Evolutionary conservation across 805 yeast species (phyloP).

Genomic region (Candida peoriensis): DNA sequence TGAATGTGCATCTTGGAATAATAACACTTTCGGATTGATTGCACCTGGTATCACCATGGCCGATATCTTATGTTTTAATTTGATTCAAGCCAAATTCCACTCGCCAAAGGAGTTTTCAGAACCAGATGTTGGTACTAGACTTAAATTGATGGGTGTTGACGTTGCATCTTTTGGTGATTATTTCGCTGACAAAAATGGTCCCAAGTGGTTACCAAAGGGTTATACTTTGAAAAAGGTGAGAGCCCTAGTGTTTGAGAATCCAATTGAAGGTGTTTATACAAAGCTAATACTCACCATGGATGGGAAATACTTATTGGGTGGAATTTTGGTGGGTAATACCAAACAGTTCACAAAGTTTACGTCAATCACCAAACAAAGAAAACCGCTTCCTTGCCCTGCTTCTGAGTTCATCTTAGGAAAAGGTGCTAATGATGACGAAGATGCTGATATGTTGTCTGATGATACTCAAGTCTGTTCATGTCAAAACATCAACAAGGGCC

Average conservation of each 20-base stretch:
- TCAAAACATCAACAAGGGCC: slow-evolving; percentile 30
- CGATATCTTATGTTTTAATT: slow-evolving; percentile 29
- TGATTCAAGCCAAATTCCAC: slow-evolving; percentile 31
- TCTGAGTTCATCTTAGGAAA: slow-evolving; percentile 28
- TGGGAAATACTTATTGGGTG: slow-evolving; percentile 33
- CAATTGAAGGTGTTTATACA: slow-evolving; percentile 30
- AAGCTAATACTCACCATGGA: slow-evolving; percentile 30
- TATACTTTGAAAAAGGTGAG: slow-evolving; percentile 19
- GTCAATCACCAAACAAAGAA: slow-evolving; percentile 24
- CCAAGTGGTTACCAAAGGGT: slow-evolving; percentile 29
- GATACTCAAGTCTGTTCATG: slow-evolving; percentile 35
- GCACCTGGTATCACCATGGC: slow-evolving; percentile 38
- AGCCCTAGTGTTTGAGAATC: slow-evolving; percentile 28
- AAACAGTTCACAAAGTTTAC: slow-evolving; percentile 28
- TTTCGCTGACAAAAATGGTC: slow-evolving; percentile 31
- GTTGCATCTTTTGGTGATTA: slow-evolving; percentile 36
- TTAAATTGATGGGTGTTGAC: slow-evolving; percentile 34
- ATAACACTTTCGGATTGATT: slow-evolving; percentile 31
- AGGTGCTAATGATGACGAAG: slow-evolving; percentile 25
- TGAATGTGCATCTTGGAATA: slow-evolving; percentile 34
- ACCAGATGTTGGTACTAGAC: slow-evolving; percentile 32
- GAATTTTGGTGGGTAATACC: slow-evolving; percentile 32
- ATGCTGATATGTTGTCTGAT: slow-evolving; percentile 26
- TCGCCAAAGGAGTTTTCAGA: slow-evolving; percentile 25
- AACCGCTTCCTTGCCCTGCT: slow-evolving; percentile 27